These are phyloP conservation scores for Penicillium palitans DNA, from an alignment of 2,329 filamentous ascomycete genomes.

Conservation along the genomic window DNA sequence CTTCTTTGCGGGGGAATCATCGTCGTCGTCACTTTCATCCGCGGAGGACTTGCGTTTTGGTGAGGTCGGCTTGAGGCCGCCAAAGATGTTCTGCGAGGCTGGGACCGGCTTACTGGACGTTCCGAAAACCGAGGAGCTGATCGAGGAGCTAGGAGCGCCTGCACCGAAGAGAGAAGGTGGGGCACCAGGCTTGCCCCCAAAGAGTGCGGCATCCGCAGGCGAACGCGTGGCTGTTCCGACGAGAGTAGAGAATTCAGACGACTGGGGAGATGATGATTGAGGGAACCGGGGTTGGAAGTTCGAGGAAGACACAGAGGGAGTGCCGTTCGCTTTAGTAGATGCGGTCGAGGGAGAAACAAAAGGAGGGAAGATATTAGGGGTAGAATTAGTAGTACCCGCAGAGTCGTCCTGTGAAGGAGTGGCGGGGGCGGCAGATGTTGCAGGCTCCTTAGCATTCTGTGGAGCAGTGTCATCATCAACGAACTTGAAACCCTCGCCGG, in stretches of 20 bases:
- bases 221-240: neutral
- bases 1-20: conserved; percentile 26
- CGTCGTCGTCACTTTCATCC: conserved; percentile 27
- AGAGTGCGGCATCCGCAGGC: neutral
- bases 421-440: neutral
- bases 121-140: conserved; percentile 30
- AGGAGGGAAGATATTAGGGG: neutral
- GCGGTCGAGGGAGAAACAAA: neutral
- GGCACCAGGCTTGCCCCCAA: neutral
- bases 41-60: conserved; percentile 20
- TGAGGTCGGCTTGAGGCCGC: conserved; percentile 31
- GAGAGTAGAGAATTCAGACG: neutral
- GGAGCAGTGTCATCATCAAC: conserved; percentile 27
- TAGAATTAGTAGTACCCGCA: neutral
- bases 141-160: conserved; percentile 13
- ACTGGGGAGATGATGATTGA: neutral
- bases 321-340: neutral
- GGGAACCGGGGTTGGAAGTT: neutral
- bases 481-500: conserved; percentile 37
- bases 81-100: conserved; percentile 40
- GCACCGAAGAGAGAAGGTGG: neutral
- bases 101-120: conserved; percentile 29
- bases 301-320: neutral
- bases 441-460: neutral
- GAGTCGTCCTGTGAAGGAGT: neutral